Percentiles rank a stretch among this genome's conserved stretches.
Evolutionary conservation across 352 stramenopile genomes (phyloP).

Genomic region (Pythium apleroticum): DNA sequence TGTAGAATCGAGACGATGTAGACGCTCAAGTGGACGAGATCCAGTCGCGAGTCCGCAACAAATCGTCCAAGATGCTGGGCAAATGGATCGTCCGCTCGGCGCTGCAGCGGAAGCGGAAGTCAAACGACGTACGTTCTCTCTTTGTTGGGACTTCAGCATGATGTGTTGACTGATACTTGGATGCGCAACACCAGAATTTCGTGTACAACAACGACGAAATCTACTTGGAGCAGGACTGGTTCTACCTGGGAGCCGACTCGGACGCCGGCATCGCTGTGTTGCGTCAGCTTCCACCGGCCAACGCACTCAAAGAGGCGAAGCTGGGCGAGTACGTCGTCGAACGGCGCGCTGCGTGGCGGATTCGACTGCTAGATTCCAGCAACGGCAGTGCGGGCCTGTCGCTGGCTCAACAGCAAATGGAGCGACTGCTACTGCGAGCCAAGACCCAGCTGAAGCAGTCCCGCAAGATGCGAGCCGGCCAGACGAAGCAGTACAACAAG

Average conservation of each 20-base stretch:
- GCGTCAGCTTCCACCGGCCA: slow-evolving; percentile 47
- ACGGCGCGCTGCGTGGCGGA: slow-evolving; percentile 58
- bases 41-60: slow-evolving; percentile 77
- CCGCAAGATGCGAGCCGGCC: slow-evolving; percentile 61
- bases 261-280: slow-evolving; percentile 63
- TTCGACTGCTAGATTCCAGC: slow-evolving; percentile 71
- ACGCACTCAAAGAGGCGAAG: slow-evolving; percentile 10
- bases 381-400: slow-evolving; percentile 61
- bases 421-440: slow-evolving; percentile 62
- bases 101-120: slow-evolving; percentile 36
- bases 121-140: slow-evolving; percentile 60
- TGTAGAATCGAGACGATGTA: slow-evolving; percentile 61
- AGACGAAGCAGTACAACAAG: slow-evolving; percentile 44
- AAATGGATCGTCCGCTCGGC: slow-evolving; percentile 81
- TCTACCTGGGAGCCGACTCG: slow-evolving; percentile 73
- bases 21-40: slow-evolving; percentile 80
- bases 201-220: slow-evolving; percentile 86
- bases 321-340: slow-evolving; percentile 70
- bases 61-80: slow-evolving; percentile 67
- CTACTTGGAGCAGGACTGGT: slow-evolving; percentile 84
- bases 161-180: neutral
- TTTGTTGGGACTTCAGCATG: too few species aligned
- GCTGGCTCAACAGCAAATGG: slow-evolving; percentile 80
- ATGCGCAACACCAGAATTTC: slow-evolving; percentile 45
- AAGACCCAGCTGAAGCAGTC: slow-evolving; percentile 80